Base-by-base conservation (phyloP, 2,329 filamentous ascomycete species). In the Aureobasidium pullulans region DNA sequence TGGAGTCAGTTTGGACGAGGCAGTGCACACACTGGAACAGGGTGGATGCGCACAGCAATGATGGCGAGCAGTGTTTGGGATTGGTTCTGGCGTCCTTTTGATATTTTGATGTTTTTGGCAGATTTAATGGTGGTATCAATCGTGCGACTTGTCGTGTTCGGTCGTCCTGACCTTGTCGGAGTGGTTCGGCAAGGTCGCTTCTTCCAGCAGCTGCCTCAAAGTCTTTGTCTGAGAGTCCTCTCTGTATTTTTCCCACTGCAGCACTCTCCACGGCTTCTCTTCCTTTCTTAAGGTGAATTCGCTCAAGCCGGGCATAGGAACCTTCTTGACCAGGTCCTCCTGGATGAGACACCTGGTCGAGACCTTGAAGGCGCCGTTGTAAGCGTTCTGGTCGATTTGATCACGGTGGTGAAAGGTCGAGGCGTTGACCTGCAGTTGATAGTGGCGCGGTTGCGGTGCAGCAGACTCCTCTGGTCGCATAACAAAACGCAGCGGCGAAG, bases 401-500 rank as follows among this genome's bases (percentile, higher is more conserved):
- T 64, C 50, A 52, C 47, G 56, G 15, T 60, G 49, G 53, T 60
- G 48, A 37, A 57, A 15, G 53, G 49, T 57, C 34, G 59, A 47
- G 23, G 6, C 6, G 31, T 57, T 60, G 57, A 47, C 53, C 34
- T 58, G 50, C 11, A 60, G 48, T 4, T 58, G 53, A 34, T 60
- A 59, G 11, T 57, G 56, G 7, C 39, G 46, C 31, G 34, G 39
- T 8, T 11, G 48, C 61, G 23, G 16, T 15, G 64, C 61, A 44
- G 31, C 54, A 23, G 59, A 47, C 11, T 63, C 64, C 64, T 60
- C 60, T 59, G 63, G 70, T 66, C 75, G 71, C 61, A 80, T 72
- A 8, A 74, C 69, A 64, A 80, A 80, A 34, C 73, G 72, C 52
- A 81, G 69, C 7, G 78, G 78, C 39, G 72, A 76, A 36, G 71